These are phyloP conservation scores for Rhypophila decipiens DNA, from an alignment of 495 filamentous ascomycete genomes.

Conservation along the genomic window DNA sequence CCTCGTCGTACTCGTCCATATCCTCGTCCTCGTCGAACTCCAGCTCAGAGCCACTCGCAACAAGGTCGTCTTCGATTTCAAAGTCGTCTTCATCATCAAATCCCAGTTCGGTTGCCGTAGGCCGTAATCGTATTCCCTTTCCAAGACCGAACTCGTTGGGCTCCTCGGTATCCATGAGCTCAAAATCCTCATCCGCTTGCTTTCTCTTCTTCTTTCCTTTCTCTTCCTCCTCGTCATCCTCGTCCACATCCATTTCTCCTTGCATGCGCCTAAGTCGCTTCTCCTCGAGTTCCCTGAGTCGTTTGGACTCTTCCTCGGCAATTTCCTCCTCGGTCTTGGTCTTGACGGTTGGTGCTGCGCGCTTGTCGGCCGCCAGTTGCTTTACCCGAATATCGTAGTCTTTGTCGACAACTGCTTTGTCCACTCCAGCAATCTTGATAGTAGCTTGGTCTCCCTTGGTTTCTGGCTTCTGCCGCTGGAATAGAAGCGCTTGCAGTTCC, in stretches of 20 bases:
- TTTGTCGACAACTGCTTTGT: slow-evolving; percentile 60
- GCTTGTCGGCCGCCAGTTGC: slow-evolving; percentile 73
- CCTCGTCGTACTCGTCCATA: slow-evolving; percentile 44
- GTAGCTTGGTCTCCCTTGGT: slow-evolving; percentile 34
- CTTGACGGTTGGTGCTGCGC: slow-evolving; percentile 75
- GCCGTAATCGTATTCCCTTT: slow-evolving; percentile 42
- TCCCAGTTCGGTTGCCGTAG: slow-evolving; percentile 41
- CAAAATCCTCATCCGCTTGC: slow-evolving; percentile 17
- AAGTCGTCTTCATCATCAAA: slow-evolving; percentile 94
- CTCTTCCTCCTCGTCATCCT: slow-evolving; percentile 46
- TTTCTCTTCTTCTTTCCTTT: slow-evolving; percentile 36
- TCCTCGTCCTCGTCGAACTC: slow-evolving; percentile 51
- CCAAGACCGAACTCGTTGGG: slow-evolving; percentile 51
- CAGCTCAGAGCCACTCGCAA: slow-evolving; percentile 59
- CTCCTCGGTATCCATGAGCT: slow-evolving; percentile 34
- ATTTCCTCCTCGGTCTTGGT: slow-evolving; percentile 91
- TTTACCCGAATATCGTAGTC: slow-evolving; percentile 79
- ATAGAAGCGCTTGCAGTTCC: slow-evolving; percentile 69
- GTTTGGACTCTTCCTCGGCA: slow-evolving; percentile 62
- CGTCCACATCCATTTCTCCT: slow-evolving; percentile 49
- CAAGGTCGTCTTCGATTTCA: slow-evolving; percentile 76
- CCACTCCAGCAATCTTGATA: slow-evolving; percentile 51
- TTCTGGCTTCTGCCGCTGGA: slow-evolving; percentile 22
- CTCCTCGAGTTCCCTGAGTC: slow-evolving; percentile 73
- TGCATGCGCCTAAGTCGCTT: slow-evolving; percentile 67